phyloP scores from a whole-genome alignment of 2,329 filamentous ascomycete genomes.

The Aspergillaceae sp. region DNA sequence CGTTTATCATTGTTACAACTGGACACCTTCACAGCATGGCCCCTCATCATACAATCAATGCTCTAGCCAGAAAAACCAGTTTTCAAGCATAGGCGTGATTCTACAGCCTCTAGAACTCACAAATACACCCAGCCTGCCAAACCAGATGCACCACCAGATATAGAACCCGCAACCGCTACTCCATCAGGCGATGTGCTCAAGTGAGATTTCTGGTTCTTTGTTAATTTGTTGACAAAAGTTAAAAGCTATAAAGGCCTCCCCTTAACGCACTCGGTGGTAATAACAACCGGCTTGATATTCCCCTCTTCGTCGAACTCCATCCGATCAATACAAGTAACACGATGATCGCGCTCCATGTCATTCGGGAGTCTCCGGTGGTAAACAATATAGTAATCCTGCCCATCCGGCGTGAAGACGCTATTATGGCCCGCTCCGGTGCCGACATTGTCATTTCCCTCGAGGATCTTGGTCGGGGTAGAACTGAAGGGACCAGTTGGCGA shows the following conservation, averaged over 20 bases:
- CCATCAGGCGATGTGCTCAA: too few relatives aligned
- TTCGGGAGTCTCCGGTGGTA: constrained; percentile 41
- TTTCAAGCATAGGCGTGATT: too few relatives aligned
- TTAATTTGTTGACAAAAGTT: too few relatives aligned
- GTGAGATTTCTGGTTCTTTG: too few relatives aligned
- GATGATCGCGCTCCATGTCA: constrained; percentile 40
- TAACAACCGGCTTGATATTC: constrained; percentile 36
- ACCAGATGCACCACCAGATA: too few relatives aligned
- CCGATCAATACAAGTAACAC: constrained; percentile 41
- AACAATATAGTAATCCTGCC: constrained; percentile 38
- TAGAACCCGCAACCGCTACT: too few relatives aligned
- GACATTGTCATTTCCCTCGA: constrained; percentile 19
- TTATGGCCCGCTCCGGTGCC: constrained; percentile 35
- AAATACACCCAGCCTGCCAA: too few relatives aligned
- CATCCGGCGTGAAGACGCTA: constrained; percentile 32
- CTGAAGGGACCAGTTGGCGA: constrained; percentile 38
- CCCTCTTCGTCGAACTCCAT: constrained; percentile 41
- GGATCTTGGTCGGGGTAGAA: constrained; percentile 28
- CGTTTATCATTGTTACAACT: too few relatives aligned
- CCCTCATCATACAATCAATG: too few relatives aligned
- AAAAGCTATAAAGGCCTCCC: constrained; percentile 6
- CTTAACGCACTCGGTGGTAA: constrained; percentile 25
- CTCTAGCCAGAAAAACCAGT: too few relatives aligned
- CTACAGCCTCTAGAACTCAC: too few relatives aligned
- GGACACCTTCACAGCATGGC: too few relatives aligned